Evolutionary conservation across 139 green algal species (phyloP), one percentile per base, ranked within the genome.

Genomic region (Limnomonas spitsbergensis): DNA sequence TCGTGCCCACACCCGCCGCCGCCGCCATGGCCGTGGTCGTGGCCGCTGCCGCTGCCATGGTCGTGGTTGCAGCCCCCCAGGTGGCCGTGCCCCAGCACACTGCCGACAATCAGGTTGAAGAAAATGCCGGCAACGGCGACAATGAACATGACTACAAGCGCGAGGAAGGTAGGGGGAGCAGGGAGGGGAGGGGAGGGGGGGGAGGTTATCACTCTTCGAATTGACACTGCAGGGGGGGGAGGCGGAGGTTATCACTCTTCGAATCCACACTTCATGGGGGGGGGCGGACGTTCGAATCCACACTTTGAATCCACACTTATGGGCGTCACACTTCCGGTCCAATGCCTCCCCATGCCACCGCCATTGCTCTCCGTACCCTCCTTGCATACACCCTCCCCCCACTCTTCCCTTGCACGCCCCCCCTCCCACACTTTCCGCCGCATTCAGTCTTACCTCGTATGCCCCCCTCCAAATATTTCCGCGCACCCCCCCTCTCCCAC

Each of bases 121-220:
- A 66, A 76, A 7, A 98, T 86, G 70, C 93, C 94, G 1, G 88
- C 88, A 24, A 82, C 26, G 0, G 93, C 90, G 0, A 98, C 80
- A 71, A 95, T 88, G 79, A 95, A 95, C 94, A 98, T 98, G 20
- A 96, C 87, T n/a, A n/a, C n/a, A n/a, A n/a, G n/a, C 89, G 85
- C 53, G 40, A 61, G 26, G 56, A 32, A 24, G 27, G 24, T 70
- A 9, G 42, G 6, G 56, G 56, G 56, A 6, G 14, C 26, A 35
- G 56, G 56, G 56, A 38, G 14, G 34, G 56, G 56, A 35, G 6
- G 56, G 20, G 14, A 6, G 56, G 56, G 14, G 6, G 26, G 56
- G 31, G 56, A 69, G 56, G n/a, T n/a, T n/a, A n/a, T n/a, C n/a
- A n/a, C n/a, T n/a, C n/a, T n/a, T n/a, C n/a, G n/a, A n/a, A n/a